Conservation (phyloP, 2,329 filamentous ascomycete species). For the Geoglossum cookeanum region DNA sequence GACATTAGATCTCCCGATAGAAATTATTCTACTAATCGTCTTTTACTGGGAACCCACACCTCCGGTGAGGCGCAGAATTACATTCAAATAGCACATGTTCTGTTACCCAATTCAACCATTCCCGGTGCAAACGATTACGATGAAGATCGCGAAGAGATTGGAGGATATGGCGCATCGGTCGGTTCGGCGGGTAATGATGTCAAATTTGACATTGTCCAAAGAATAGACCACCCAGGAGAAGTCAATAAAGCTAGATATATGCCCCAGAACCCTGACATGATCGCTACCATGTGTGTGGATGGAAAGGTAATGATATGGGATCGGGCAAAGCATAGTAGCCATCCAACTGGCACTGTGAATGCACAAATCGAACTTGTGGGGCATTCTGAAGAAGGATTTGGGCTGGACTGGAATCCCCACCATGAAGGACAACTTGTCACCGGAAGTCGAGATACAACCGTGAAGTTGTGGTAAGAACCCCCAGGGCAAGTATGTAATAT, state of each 20-base stretch:
- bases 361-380: constrained; percentile 73
- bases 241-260: constrained; percentile 98
- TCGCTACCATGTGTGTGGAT: constrained; percentile 80
- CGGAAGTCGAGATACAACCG: constrained; percentile 80
- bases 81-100: constrained; percentile 83
- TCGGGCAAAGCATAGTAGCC: constrained; percentile 74
- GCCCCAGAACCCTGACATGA: constrained; percentile 90
- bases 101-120: constrained; percentile 60
- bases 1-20: constrained; percentile 50
- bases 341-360: constrained; percentile 54
- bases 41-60: constrained; percentile 89
- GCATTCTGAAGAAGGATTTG: constrained; percentile 79
- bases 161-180: constrained; percentile 60
- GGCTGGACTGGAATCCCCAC: constrained; percentile 81
- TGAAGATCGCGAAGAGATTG: constrained; percentile 80
- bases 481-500: neutral
- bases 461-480: constrained; percentile 59
- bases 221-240: constrained; percentile 88
- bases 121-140: constrained; percentile 75
- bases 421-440: constrained; percentile 65
- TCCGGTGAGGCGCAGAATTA: constrained; percentile 74
- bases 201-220: constrained; percentile 83
- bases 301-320: constrained; percentile 86
- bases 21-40: constrained; percentile 68
- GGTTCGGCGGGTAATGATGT: constrained; percentile 48